A percentile compares a stretch with the other conserved stretches of the same genome.
phyloP scores from a whole-genome alignment of 305 asterid genomes.

The Rubia balearica region DNA sequence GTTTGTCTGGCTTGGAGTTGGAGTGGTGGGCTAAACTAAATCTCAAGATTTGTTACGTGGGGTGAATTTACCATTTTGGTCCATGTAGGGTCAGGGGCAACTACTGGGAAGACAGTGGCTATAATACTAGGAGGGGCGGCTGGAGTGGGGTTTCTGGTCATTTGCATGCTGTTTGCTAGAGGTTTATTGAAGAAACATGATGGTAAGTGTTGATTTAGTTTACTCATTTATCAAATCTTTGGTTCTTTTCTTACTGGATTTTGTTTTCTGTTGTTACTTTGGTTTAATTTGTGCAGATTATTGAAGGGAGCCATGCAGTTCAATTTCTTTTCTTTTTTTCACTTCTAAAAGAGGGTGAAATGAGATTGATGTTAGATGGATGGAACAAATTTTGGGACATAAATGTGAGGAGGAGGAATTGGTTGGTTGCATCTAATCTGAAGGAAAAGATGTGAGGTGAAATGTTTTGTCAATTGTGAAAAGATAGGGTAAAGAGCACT shows the following conservation, averaged over 20 bases:
- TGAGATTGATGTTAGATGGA: conserved; percentile 9
- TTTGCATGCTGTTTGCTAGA: conserved; percentile 68
- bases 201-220: conserved; percentile 37
- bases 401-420: conserved; percentile 8
- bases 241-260: conserved; percentile 13
- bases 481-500: conserved; percentile 23
- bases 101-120: conserved; percentile 81
- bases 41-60: conserved; percentile 21
- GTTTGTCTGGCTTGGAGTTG: conserved; percentile 50
- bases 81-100: conserved; percentile 54
- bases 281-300: conserved; percentile 52
- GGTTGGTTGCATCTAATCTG: conserved; percentile 14
- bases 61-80: conserved; percentile 14
- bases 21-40: conserved; percentile 27
- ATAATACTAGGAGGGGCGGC: conserved; percentile 94
- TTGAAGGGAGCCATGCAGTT: conserved; percentile 39
- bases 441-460: conserved; percentile 17
- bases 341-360: conserved; percentile 1
- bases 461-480: conserved; percentile 25
- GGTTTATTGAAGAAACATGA: conserved; percentile 61
- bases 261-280: conserved; percentile 6
- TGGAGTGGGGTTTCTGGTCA: conserved; percentile 74
- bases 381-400: conserved; percentile 26
- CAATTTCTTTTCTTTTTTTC: too few species aligned
- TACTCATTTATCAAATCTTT: not conserved